Conservation (phyloP, 2,329 filamentous ascomycete genomes). For the Calonectria pteridis region DNA sequence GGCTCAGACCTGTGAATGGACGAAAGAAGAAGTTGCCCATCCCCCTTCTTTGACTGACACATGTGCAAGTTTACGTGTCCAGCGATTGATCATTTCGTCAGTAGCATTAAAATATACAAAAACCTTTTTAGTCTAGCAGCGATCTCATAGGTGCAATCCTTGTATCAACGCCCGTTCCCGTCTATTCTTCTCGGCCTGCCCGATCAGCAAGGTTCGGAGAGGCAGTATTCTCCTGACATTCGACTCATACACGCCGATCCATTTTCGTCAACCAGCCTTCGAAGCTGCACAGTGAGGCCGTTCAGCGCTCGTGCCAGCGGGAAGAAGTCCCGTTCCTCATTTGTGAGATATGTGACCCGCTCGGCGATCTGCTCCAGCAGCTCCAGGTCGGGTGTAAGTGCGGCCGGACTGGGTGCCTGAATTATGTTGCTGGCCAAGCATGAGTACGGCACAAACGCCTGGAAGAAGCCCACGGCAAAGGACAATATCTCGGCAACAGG, state of each 20-base stretch:
- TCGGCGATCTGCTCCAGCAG: slow-evolving; percentile 2
- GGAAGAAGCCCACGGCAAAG: slow-evolving; percentile 18
- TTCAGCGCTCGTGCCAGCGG: slow-evolving; percentile 12
- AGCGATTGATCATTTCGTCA: not conserved
- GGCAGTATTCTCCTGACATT: not conserved
- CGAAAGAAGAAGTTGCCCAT: not conserved
- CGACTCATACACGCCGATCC: not conserved
- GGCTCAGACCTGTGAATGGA: not conserved
- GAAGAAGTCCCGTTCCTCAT: slow-evolving; percentile 5
- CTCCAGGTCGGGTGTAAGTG: not conserved
- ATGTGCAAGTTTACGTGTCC: not conserved
- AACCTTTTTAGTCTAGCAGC: not conserved
- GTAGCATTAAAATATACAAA: slow-evolving; percentile 1
- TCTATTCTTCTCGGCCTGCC: not conserved
- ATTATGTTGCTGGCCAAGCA: slow-evolving; percentile 17
- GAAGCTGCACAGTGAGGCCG: not conserved
- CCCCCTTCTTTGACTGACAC: not conserved
- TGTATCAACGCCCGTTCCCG: not conserved
- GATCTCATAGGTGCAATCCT: not conserved
- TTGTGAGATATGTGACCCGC: not conserved
- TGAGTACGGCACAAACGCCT: slow-evolving; percentile 17
- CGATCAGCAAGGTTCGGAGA: not conserved
- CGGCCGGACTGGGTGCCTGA: not conserved
- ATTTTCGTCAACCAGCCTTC: slow-evolving; percentile 5
- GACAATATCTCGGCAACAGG: slow-evolving; percentile 13